Conservation (phyloP, 148 eudicot species). For the Gaultheria prostrata region DNA sequence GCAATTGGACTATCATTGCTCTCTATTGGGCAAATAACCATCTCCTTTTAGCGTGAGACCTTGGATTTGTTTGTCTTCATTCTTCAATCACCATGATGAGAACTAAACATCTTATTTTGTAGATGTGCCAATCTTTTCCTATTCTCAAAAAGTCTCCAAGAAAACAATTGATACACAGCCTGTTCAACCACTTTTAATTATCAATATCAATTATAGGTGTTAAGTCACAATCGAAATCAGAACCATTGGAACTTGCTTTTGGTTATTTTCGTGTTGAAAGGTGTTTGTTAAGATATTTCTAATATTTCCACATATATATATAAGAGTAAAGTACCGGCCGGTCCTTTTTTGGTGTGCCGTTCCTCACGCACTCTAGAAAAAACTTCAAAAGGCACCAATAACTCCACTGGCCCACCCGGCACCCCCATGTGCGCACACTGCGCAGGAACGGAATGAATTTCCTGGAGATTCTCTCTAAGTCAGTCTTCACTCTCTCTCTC, state of each 20-base stretch:
- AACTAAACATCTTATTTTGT: not conserved
- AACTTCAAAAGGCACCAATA: too few species aligned
- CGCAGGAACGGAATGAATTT: too few species aligned
- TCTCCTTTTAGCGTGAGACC: not conserved
- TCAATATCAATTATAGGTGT: not conserved
- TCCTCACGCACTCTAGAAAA: too few species aligned
- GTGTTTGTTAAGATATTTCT: not conserved
- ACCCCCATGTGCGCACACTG: too few species aligned
- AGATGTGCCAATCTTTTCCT: not conserved
- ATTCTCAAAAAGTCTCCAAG: not conserved
- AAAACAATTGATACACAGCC: not conserved
- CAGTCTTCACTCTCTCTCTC: too few species aligned
- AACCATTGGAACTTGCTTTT: not conserved
- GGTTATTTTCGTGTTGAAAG: not conserved
- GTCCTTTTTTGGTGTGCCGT: too few species aligned
- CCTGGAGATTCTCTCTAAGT: too few species aligned
- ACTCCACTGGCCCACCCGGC: too few species aligned
- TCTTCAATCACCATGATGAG: not conserved
- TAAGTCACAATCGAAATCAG: not conserved
- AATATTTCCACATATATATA: not conserved
- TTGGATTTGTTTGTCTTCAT: not conserved
- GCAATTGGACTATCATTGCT: not conserved
- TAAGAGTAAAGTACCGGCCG: too few species aligned
- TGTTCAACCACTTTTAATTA: conserved; percentile 5
- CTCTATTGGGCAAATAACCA: not conserved